Evolutionary conservation across 371 early-diverging fungal species (phyloP).

Genomic region (Mucor irregularis): DNA sequence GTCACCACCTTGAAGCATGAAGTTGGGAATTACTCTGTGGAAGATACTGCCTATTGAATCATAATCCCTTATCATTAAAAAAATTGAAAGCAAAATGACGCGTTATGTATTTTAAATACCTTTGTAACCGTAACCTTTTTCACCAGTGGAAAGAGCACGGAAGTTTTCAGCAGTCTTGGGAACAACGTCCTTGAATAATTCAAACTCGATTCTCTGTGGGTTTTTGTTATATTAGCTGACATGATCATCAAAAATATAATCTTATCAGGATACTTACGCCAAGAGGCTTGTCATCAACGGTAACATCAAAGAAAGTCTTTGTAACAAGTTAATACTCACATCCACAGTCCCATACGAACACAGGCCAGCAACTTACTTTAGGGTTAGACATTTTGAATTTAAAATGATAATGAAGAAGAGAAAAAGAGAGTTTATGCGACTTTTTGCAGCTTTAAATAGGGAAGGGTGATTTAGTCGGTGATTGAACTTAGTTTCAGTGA

Average conservation of each 20-base stretch:
- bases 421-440: too few relatives aligned
- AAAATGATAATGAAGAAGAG: too few relatives aligned
- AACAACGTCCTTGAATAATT: constrained; percentile 85
- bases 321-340: not conserved
- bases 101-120: too few relatives aligned
- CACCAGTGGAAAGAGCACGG: constrained; percentile 78
- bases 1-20: constrained; percentile 99
- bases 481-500: too few relatives aligned
- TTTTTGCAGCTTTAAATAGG: too few relatives aligned
- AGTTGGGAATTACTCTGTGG: constrained; percentile 92
- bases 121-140: constrained; percentile 83
- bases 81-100: too few relatives aligned
- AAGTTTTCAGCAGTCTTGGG: constrained; percentile 99
- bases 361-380: not conserved
- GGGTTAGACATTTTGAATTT: constrained; percentile 7
- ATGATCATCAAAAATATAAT: too few relatives aligned
- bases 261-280: constrained; percentile 43
- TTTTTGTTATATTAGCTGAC: not conserved
- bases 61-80: too few relatives aligned
- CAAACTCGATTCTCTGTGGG: constrained; percentile 43
- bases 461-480: too few relatives aligned
- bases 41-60: constrained; percentile 74
- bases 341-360: not conserved
- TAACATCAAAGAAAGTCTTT: constrained; percentile 58
- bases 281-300: constrained; percentile 46